These are phyloP conservation scores for Spatholobus suberectus DNA, from an alignment of 306 rosid genomes.

Conservation along the genomic window DNA sequence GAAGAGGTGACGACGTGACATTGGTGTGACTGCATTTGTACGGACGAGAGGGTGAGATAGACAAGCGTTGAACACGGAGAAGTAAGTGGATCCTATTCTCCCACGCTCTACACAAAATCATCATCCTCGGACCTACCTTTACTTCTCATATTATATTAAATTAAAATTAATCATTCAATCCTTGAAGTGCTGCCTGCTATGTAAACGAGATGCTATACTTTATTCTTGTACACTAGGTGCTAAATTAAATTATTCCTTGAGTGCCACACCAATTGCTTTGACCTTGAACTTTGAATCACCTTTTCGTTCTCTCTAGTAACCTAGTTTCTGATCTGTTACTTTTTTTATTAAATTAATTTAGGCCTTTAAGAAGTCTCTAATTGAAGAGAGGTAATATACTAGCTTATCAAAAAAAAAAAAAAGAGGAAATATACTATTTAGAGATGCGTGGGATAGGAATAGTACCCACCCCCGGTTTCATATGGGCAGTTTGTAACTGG, in stretches of 20 bases:
- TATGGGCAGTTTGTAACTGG: neutral
- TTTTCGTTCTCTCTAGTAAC: neutral
- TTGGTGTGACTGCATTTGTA: slow-evolving; percentile 37
- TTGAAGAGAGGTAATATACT: no score
- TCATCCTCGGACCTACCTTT: slow-evolving; percentile 41
- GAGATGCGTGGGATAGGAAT: neutral
- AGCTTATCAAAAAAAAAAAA: no score
- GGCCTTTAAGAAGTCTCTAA: neutral
- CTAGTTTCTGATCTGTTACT: neutral
- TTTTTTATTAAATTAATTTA: neutral
- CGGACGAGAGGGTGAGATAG: slow-evolving; percentile 9
- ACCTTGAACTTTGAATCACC: neutral
- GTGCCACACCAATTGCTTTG: neutral
- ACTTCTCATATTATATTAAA: neutral
- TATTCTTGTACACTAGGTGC: neutral
- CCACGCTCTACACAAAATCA: neutral
- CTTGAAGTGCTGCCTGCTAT: neutral
- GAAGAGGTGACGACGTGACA: slow-evolving; percentile 24
- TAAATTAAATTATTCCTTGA: neutral
- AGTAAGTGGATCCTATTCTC: slow-evolving; percentile 44
- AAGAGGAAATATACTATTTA: no score
- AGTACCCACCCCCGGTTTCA: neutral
- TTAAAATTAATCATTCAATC: neutral
- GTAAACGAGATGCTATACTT: neutral
- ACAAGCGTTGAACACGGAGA: slow-evolving; percentile 47